These are phyloP conservation scores for Rhynchosporium graminicola DNA, from an alignment of 2,329 filamentous ascomycete species.

Conservation along the genomic window DNA sequence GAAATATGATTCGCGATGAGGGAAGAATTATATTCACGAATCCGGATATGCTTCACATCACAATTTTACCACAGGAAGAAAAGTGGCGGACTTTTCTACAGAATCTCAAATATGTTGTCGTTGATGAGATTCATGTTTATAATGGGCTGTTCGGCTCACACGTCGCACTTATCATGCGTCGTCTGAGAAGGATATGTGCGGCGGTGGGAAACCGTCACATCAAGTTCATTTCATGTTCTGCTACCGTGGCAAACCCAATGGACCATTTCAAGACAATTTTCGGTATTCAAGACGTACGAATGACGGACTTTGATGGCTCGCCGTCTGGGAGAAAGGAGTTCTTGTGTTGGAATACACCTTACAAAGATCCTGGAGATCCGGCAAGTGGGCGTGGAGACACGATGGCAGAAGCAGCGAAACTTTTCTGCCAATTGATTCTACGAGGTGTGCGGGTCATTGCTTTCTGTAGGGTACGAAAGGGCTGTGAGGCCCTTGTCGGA, in stretches of 20 bases:
- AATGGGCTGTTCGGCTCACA: constrained; percentile 94
- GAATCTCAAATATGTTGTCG: constrained; percentile 87
- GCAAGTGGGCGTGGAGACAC: constrained; percentile 82
- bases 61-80: constrained; percentile 88
- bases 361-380: constrained; percentile 83
- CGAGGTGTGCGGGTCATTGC: constrained; percentile 89
- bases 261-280: constrained; percentile 95
- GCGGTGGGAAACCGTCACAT: constrained; percentile 83
- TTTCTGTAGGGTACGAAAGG: constrained; percentile 84
- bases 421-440: constrained; percentile 88
- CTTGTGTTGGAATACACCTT: constrained; percentile 96
- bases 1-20: constrained; percentile 81
- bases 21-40: constrained; percentile 96
- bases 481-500: constrained; percentile 81
- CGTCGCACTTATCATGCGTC: constrained; percentile 90
- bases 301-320: constrained; percentile 91
- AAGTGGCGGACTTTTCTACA: constrained; percentile 86
- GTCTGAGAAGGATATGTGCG: constrained; percentile 83
- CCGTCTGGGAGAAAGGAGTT: constrained; percentile 94
- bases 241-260: constrained; percentile 89
- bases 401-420: constrained; percentile 79
- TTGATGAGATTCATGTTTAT: constrained; percentile 92
- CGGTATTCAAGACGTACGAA: constrained; percentile 74
- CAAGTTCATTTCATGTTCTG: constrained; percentile 93
- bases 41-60: constrained; percentile 95